A percentile compares a stretch with the other conserved stretches of the same genome.
These are phyloP conservation scores for Serendipita vermifera DNA, from an alignment of 768 basidiomycete species.

Conservation along the genomic window DNA sequence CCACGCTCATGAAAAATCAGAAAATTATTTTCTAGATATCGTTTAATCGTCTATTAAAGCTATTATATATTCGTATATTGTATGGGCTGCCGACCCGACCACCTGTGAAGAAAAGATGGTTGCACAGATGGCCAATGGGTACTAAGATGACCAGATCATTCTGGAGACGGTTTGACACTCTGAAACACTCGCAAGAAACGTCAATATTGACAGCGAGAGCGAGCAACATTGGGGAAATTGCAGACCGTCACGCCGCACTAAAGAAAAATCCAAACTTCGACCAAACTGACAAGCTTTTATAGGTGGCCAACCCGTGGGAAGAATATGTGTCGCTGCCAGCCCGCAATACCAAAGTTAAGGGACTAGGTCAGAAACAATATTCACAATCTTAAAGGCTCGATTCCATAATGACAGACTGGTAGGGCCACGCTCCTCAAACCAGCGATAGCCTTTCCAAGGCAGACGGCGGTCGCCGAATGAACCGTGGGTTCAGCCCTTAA, in stretches of 20 bases:
- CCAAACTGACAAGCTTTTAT: too few species aligned
- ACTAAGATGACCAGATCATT: constrained; percentile 6
- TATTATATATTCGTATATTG: constrained; percentile 1
- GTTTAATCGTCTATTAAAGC: background rate
- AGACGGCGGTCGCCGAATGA: too few species aligned
- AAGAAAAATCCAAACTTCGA: constrained; percentile 4
- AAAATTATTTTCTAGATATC: background rate
- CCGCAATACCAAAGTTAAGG: too few species aligned
- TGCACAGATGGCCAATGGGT: background rate
- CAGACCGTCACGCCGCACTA: constrained; percentile 9
- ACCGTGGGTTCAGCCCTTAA: too few species aligned
- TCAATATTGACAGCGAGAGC: background rate
- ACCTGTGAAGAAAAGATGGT: background rate
- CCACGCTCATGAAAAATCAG: background rate
- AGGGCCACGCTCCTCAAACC: too few species aligned
- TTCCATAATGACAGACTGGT: too few species aligned
- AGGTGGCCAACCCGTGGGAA: too few species aligned
- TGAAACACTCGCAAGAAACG: constrained; percentile 7
- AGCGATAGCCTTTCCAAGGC: too few species aligned
- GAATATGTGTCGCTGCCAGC: too few species aligned
- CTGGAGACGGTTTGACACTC: background rate
- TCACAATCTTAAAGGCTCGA: too few species aligned
- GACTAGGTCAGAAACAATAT: too few species aligned
- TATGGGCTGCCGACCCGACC: constrained; percentile 5
- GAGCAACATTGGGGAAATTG: constrained; percentile 8